A percentile compares a stretch with the other conserved stretches of the same genome.
These are phyloP conservation scores for Eimeria maxima DNA, from an alignment of 169 alveolate species.

Conservation along the genomic window DNA sequence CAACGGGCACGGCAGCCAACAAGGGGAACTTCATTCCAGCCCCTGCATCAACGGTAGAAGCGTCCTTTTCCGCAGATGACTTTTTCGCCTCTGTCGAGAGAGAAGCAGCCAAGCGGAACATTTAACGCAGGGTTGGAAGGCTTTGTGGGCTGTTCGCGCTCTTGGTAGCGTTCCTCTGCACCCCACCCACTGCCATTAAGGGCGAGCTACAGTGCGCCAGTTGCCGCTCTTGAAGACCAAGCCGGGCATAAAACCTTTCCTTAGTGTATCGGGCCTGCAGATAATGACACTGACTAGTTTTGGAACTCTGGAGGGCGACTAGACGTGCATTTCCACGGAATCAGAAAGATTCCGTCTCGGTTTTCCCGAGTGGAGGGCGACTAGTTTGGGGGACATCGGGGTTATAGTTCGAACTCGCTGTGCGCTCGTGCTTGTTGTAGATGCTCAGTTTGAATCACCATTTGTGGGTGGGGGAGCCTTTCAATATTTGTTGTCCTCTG, in stretches of 20 bases:
- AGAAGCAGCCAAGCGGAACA: conserved; percentile 46
- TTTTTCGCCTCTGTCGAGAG: conserved; percentile 63
- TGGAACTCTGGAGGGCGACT: neutral
- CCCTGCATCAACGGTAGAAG: neutral
- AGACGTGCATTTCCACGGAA: neutral
- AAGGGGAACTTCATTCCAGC: neutral
- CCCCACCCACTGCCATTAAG: neutral
- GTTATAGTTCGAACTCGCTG: neutral
- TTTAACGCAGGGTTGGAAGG: neutral
- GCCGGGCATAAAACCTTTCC: neutral
- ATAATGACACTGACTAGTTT: neutral
- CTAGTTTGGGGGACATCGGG: neutral
- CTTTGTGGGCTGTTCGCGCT: neutral
- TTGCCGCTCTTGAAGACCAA: neutral
- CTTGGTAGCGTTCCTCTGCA: neutral
- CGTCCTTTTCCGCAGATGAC: conserved; percentile 36
- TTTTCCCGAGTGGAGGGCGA: neutral
- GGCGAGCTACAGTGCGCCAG: neutral
- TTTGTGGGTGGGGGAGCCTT: neutral
- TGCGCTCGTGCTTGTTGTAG: neutral
- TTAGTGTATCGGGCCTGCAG: neutral
- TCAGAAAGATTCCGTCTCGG: neutral
- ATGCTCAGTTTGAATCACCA: neutral
- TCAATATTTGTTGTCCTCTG: neutral
- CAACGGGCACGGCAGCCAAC: neutral